Percentiles rank a stretch among this genome's conserved stretches.
Conservation (phyloP, 1,284 basidiomycete species). For the Irpex sp. region DNA sequence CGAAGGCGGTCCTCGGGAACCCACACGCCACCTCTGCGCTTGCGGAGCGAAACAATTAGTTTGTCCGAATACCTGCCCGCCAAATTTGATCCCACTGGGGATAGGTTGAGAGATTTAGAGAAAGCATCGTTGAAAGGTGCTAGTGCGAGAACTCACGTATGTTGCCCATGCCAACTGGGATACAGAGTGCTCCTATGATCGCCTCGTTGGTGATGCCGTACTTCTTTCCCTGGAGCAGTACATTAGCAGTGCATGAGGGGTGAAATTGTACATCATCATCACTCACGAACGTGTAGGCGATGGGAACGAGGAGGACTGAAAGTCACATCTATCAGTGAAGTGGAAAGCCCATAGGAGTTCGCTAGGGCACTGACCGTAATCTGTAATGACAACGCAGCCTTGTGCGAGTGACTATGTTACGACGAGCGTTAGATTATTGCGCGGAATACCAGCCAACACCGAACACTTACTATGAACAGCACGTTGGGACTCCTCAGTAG, state of each 20-base stretch:
- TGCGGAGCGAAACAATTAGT: constrained; percentile 41
- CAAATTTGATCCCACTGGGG: constrained; percentile 46
- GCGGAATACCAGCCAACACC: background rate
- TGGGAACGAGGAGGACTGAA: constrained; percentile 28
- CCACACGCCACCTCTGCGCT: constrained; percentile 43
- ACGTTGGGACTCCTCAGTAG: constrained; percentile 60
- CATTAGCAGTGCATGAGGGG: background rate
- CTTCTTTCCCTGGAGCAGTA: constrained; percentile 38
- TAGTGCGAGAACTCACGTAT: constrained; percentile 34
- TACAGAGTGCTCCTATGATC: constrained; percentile 55
- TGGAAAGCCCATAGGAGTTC: constrained; percentile 26
- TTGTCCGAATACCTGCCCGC: constrained; percentile 52
- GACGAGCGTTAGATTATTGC: background rate
- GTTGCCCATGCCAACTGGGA: constrained; percentile 59
- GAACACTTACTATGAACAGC: constrained; percentile 42
- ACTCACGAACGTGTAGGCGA: constrained; percentile 37
- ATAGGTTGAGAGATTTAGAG: background rate
- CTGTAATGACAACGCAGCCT: constrained; percentile 35
- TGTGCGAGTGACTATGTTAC: constrained; percentile 36
- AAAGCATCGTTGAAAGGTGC: background rate
- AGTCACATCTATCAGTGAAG: constrained; percentile 18
- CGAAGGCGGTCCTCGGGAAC: constrained; percentile 60
- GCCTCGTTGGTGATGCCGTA: constrained; percentile 60
- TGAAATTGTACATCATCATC: no score
- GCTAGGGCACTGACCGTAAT: constrained; percentile 33